These are phyloP conservation scores for Choiromyces venosus DNA, from an alignment of 495 filamentous ascomycete genomes.

Conservation along the genomic window DNA sequence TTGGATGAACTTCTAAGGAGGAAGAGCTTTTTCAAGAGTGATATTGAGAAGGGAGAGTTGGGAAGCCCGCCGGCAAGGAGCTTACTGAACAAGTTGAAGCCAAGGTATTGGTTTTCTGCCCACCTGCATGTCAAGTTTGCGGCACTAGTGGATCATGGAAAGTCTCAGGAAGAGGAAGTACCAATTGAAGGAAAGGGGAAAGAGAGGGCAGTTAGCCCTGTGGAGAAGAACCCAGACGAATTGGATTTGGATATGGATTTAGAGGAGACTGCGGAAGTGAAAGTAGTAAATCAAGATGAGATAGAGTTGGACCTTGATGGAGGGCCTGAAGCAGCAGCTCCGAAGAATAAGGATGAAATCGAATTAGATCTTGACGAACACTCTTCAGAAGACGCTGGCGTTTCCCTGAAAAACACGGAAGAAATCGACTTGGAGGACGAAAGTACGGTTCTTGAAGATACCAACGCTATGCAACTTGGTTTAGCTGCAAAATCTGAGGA, in stretches of 20 bases:
- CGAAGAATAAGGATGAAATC: constrained; percentile 51
- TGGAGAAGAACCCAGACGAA: constrained; percentile 31
- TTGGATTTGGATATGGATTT: constrained; percentile 31
- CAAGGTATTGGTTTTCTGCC: constrained; percentile 87
- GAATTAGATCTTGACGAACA: constrained; percentile 54
- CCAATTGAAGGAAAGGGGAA: background rate
- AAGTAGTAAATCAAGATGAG: constrained; percentile 46
- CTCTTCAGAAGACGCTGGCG: constrained; percentile 29
- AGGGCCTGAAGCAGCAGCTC: constrained; percentile 3
- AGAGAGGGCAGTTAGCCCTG: background rate
- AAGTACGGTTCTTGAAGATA: constrained; percentile 53
- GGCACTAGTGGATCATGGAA: constrained; percentile 60
- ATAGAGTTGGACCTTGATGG: constrained; percentile 40
- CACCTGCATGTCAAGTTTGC: constrained; percentile 84
- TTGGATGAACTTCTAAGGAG: constrained; percentile 54
- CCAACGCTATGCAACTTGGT: constrained; percentile 63
- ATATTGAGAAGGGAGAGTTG: constrained; percentile 65
- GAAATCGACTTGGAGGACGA: too few relatives aligned
- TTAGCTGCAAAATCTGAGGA: constrained; percentile 52
- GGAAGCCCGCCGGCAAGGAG: constrained; percentile 72
- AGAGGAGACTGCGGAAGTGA: constrained; percentile 6
- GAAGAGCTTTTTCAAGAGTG: constrained; percentile 67
- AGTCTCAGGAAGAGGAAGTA: constrained; percentile 38
- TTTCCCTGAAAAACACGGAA: constrained; percentile 25
- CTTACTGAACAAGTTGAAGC: constrained; percentile 72